Evolutionary conservation across 192 early-diverging fungal species (phyloP), one percentile per base, ranked within the genome.

Genomic region (Gamsiella multidivaricata): DNA sequence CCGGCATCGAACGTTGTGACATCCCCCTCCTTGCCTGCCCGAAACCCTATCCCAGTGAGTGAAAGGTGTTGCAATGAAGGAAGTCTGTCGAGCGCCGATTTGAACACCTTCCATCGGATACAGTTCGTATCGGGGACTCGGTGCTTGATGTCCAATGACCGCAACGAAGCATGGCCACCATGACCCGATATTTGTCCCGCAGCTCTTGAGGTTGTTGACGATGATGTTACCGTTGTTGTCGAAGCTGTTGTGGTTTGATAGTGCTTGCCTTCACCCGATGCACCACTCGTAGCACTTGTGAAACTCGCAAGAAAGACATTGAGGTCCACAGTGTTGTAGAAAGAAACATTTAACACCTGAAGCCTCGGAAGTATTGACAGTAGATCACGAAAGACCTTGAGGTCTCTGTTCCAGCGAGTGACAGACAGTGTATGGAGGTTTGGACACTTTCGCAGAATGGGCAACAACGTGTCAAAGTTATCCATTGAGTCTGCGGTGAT

Each of bases 341-440:
- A 73, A 9, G 70, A 57, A 9, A 73, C 62, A 18, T 29, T 43
- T 14, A 73, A 23, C 8, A 14, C 2, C 36, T 60, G 37, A 10
- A 73, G 62, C 4, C 32, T 39, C 1, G 62, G 49, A 3, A 50
- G 32, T 5, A 14, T 29, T 1, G 36, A 20, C 6, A 53, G n/a
- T 3, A 73, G 18, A 4, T 60, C 28, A 3, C 26, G 34, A 45
- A 65, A 64, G 25, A 65, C 36, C 0, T 31, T 10, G 1, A 64
- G 25, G 26, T 73, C 70, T n/a, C 28, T 26, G 28, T 37, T 58
- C 70, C 70, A 73, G n/a, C 70, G 70, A 1, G 61, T 59, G 20
- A 73, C 25, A 0, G 55, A 29, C 0, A 73, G 61, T 0, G 54
- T 73, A 7, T n/a, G 20, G 15, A 73, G 56, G 41, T 73, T 64